phyloP scores from a whole-genome alignment of 1,284 basidiomycete genomes.

The Irpex sp. region DNA sequence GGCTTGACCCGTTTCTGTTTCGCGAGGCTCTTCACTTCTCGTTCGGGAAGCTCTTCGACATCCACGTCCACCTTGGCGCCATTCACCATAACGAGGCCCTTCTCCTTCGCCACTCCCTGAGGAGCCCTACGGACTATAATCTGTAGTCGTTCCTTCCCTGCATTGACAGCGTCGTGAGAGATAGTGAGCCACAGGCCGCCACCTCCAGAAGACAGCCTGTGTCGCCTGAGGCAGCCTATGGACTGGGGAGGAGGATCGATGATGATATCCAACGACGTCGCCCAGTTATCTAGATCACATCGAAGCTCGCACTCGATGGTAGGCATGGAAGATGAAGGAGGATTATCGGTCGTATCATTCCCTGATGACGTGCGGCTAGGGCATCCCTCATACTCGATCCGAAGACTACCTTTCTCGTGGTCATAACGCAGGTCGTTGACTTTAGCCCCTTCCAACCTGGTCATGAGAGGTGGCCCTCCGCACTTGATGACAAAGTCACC shows the following conservation, averaged over 20 bases:
- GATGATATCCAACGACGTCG: slow-evolving; percentile 80
- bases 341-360: slow-evolving; percentile 12
- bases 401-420: slow-evolving; percentile 78
- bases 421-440: slow-evolving; percentile 78
- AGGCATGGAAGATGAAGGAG: slow-evolving; percentile 31
- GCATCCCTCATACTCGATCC: slow-evolving; percentile 80
- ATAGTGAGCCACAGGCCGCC: slow-evolving; percentile 97
- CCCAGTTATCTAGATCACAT: slow-evolving; percentile 93
- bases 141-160: slow-evolving; percentile 72
- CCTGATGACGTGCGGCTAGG: slow-evolving; percentile 39
- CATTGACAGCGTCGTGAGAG: slow-evolving; percentile 77
- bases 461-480: slow-evolving; percentile 89
- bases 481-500: slow-evolving; percentile 94
- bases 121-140: slow-evolving; percentile 75
- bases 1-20: slow-evolving; percentile 88
- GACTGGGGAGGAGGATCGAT: slow-evolving; percentile 91
- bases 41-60: slow-evolving; percentile 83
- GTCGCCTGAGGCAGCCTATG: slow-evolving; percentile 81
- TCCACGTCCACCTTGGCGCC: slow-evolving; percentile 86
- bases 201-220: slow-evolving; percentile 81
- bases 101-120: slow-evolving; percentile 55
- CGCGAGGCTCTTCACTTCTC: slow-evolving; percentile 80
- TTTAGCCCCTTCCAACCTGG: slow-evolving; percentile 78
- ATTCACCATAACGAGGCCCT: slow-evolving; percentile 83
- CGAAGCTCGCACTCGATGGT: slow-evolving; percentile 90